These are phyloP conservation scores for Venturiaceae sp. DNA, from an alignment of 2,329 filamentous ascomycete genomes.

Conservation along the genomic window DNA sequence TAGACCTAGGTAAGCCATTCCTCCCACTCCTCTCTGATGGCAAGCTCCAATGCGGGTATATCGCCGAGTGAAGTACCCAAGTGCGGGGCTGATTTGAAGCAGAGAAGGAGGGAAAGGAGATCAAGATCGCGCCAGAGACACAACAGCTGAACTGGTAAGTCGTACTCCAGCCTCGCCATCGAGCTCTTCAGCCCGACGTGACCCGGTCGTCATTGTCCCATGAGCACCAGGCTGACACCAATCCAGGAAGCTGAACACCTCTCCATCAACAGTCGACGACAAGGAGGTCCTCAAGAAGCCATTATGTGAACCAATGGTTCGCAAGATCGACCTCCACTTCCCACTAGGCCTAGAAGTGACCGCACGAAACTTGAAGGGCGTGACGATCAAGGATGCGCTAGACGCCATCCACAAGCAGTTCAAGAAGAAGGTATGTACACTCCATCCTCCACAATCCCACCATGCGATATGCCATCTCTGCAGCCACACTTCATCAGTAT, in stretches of 20 bases:
- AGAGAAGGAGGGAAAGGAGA: constrained; percentile 66
- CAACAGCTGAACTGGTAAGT: constrained; percentile 82
- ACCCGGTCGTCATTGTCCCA: neutral
- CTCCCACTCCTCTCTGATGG: neutral
- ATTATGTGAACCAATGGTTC: constrained; percentile 73
- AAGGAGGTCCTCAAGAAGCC: constrained; percentile 72
- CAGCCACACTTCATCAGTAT: constrained; percentile 5
- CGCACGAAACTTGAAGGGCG: constrained; percentile 83
- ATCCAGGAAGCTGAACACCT: constrained; percentile 86
- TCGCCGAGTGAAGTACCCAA: constrained; percentile 6
- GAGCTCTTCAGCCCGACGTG: constrained; percentile 4
- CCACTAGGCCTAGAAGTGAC: constrained; percentile 79
- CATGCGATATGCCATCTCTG: neutral
- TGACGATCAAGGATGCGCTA: constrained; percentile 93
- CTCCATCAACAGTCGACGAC: constrained; percentile 68
- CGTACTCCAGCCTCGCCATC: neutral
- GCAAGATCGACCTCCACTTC: constrained; percentile 91
- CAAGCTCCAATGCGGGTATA: neutral
- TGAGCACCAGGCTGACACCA: neutral
- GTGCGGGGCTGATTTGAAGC: constrained; percentile 10
- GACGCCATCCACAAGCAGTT: constrained; percentile 94
- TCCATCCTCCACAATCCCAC: neutral
- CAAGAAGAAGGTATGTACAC: constrained; percentile 73
- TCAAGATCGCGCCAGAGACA: constrained; percentile 70
- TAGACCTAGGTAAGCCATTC: constrained; percentile 63